phyloP scores from a whole-genome alignment of 75 land plant species.

The Pseudotsuga menziesii region DNA sequence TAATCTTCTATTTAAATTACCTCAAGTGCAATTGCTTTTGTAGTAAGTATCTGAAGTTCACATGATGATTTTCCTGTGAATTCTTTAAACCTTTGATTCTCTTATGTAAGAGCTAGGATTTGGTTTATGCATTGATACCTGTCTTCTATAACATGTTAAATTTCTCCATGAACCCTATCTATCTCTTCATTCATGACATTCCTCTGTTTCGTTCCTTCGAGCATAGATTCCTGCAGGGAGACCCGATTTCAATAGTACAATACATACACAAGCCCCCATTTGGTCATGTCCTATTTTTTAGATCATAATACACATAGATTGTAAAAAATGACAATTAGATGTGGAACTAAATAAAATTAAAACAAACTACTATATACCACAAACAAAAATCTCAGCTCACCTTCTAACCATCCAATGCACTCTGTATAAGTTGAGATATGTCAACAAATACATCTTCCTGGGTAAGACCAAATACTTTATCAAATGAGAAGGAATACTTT shows the following conservation, averaged over 20 bases:
- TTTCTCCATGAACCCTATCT: too few species aligned
- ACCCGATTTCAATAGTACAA: too few species aligned
- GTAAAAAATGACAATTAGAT: too few species aligned
- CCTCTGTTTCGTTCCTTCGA: too few species aligned
- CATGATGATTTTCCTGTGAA: constrained; percentile 19
- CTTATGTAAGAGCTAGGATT: constrained; percentile 14
- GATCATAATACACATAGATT: too few species aligned
- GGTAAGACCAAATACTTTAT: constrained; percentile 29
- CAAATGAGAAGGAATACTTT: constrained; percentile 32
- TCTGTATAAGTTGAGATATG: constrained; percentile 38
- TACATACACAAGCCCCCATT: too few species aligned
- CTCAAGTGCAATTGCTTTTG: constrained; percentile 29
- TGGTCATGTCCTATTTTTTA: too few species aligned
- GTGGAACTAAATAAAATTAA: too few species aligned
- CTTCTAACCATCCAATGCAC: constrained; percentile 38
- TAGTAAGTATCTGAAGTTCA: constrained; percentile 21
- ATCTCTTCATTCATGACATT: too few species aligned
- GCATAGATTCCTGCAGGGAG: too few species aligned
- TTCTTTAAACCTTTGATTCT: constrained; percentile 26
- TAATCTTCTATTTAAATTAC: constrained; percentile 5
- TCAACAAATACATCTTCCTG: constrained; percentile 31
- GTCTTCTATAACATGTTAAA: constrained; percentile 19
- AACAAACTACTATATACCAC: too few species aligned
- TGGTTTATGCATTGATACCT: constrained; percentile 13
- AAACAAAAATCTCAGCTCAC: too few species aligned